These are phyloP conservation scores for Tricladium varicosporioides DNA, from an alignment of 2,329 filamentous ascomycete genomes.

Conservation along the genomic window DNA sequence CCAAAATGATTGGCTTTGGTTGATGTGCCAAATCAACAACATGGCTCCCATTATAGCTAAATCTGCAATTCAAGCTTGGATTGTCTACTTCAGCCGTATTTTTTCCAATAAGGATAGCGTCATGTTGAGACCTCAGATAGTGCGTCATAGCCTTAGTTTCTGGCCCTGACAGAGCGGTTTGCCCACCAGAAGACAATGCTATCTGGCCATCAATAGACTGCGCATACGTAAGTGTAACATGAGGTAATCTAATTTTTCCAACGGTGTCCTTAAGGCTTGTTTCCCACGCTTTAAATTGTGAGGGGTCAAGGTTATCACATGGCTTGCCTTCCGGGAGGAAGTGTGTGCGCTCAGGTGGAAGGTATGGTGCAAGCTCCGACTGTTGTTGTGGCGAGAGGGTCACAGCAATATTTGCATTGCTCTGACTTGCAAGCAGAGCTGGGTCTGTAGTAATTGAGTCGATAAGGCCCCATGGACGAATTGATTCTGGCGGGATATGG, in stretches of 20 bases:
- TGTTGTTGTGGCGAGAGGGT: neutral
- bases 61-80: conserved; percentile 79
- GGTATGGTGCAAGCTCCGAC: conserved; percentile 1
- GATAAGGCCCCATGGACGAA: no score
- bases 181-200: conserved; percentile 56
- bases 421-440: no score
- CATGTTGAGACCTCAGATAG: conserved; percentile 77
- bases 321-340: conserved; percentile 4
- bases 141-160: conserved; percentile 92
- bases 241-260: conserved; percentile 31
- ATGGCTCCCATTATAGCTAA: conserved; percentile 47
- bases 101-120: conserved; percentile 81
- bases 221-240: conserved; percentile 84
- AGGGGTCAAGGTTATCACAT: neutral
- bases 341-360: conserved; percentile 1
- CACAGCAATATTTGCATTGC: no score
- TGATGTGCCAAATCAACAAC: conserved; percentile 51
- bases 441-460: no score
- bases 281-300: neutral
- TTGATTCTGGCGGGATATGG: no score
- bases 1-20: conserved; percentile 78
- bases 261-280: neutral
- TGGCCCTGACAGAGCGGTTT: conserved; percentile 78
- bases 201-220: conserved; percentile 78
- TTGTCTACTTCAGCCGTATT: conserved; percentile 83